phyloP scores from a whole-genome alignment of 2,329 filamentous ascomycete genomes.

The Talaromyces atroroseus region DNA sequence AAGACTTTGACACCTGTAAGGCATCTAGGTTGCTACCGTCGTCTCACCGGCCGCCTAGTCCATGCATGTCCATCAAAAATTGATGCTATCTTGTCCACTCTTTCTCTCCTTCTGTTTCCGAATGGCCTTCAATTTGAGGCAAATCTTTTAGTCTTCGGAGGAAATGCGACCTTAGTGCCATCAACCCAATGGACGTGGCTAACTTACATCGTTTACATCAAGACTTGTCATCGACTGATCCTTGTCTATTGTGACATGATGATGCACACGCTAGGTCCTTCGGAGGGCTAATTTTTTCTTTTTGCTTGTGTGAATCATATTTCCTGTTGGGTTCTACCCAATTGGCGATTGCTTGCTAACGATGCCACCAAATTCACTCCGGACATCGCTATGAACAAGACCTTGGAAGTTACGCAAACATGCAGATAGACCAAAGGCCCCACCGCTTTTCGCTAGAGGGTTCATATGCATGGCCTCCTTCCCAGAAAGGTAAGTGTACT shows the following conservation, averaged over 20 bases:
- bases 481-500: conserved; percentile 8
- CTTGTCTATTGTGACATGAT: conserved; percentile 5
- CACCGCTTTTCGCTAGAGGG: conserved; percentile 1
- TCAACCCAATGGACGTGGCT: conserved; percentile 2
- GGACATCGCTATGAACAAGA: background rate
- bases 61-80: conserved; percentile 29
- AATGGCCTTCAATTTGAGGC: conserved; percentile 34
- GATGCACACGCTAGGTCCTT: conserved; percentile 7
- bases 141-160: conserved; percentile 4
- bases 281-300: background rate
- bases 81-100: conserved; percentile 33
- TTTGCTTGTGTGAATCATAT: conserved; percentile 4
- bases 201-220: background rate
- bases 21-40: conserved; percentile 26
- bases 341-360: conserved; percentile 3
- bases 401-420: conserved; percentile 3
- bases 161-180: conserved; percentile 9
- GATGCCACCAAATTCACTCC: background rate
- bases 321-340: conserved; percentile 1
- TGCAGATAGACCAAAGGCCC: background rate
- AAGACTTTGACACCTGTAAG: conserved; percentile 25
- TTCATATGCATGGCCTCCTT: conserved; percentile 1
- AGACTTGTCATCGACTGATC: conserved; percentile 9
- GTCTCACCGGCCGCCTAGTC: conserved; percentile 31
- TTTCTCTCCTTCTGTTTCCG: conserved; percentile 24